These are phyloP conservation scores for Yarrowia sp. DNA, from an alignment of 805 yeast genomes.

Conservation along the genomic window DNA sequence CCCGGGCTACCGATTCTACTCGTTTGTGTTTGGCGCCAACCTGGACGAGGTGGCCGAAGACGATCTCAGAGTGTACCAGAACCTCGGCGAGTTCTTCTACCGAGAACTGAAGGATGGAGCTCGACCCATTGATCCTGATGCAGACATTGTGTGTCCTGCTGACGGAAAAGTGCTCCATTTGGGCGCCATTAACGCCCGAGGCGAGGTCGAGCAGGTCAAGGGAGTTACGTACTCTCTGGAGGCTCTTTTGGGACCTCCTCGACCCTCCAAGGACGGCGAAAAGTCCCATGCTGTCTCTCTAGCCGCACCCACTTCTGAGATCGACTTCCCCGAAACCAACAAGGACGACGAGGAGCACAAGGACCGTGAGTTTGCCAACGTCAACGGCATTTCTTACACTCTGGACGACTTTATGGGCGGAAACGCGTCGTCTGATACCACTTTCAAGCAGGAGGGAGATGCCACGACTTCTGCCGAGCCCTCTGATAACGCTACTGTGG, in stretches of 20 bases:
- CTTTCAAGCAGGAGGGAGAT: constrained; percentile 66
- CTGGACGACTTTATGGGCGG: constrained; percentile 66
- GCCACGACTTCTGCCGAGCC: constrained; percentile 42
- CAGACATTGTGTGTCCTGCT: constrained; percentile 79
- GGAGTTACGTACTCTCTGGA: constrained; percentile 91
- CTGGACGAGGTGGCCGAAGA: constrained; percentile 84
- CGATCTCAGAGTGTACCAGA: constrained; percentile 67
- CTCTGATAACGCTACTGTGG: constrained; percentile 31
- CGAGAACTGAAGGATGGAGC: constrained; percentile 72
- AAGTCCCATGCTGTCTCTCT: not conserved
- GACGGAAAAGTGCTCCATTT: constrained; percentile 88
- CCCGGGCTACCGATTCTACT: constrained; percentile 75
- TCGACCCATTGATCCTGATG: constrained; percentile 66
- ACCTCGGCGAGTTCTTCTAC: constrained; percentile 88
- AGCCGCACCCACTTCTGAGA: constrained; percentile 30
- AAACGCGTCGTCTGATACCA: constrained; percentile 45
- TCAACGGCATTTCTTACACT: constrained; percentile 70
- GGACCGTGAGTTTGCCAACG: constrained; percentile 71
- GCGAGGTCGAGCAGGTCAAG: constrained; percentile 87
- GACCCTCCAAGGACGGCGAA: not conserved
- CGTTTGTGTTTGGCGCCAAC: constrained; percentile 80
- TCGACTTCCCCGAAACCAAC: constrained; percentile 34
- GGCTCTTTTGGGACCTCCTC: constrained; percentile 65
- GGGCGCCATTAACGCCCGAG: constrained; percentile 72
- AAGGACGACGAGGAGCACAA: constrained; percentile 43